These are phyloP conservation scores for Abrus pulchellus DNA, from an alignment of 306 rosid genomes.

Conservation along the genomic window DNA sequence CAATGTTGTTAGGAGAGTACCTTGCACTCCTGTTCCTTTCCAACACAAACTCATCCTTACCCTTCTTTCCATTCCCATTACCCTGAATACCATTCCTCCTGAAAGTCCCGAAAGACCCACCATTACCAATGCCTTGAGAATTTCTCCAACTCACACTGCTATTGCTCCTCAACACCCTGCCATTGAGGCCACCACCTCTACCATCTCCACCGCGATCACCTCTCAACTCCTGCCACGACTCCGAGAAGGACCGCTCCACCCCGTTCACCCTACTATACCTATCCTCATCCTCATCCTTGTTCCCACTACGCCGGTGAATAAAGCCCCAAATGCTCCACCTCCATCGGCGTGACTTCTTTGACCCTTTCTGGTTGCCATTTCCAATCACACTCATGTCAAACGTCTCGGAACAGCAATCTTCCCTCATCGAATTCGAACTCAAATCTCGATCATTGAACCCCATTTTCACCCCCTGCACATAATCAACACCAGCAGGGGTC, in stretches of 20 bases:
- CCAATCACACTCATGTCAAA: conserved; percentile 65
- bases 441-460: conserved; percentile 64
- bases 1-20: conserved; percentile 71
- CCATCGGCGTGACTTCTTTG: conserved; percentile 84
- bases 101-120: conserved; percentile 60
- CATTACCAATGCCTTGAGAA: conserved; percentile 57
- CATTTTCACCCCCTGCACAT: conserved; percentile 59
- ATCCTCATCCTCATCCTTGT: conserved; percentile 80
- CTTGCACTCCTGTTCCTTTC: conserved; percentile 89
- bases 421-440: conserved; percentile 70
- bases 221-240: conserved; percentile 77
- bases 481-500: conserved; percentile 67
- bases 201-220: conserved; percentile 60
- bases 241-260: conserved; percentile 77
- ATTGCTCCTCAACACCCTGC: conserved; percentile 75
- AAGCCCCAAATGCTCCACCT: conserved; percentile 88
- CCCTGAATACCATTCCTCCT: conserved; percentile 67
- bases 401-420: conserved; percentile 71
- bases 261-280: conserved; percentile 68
- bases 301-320: conserved; percentile 66
- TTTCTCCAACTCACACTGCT: conserved; percentile 95
- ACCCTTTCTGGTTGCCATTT: conserved; percentile 66
- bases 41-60: conserved; percentile 76
- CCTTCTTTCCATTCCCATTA: conserved; percentile 66
- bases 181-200: conserved; percentile 55